A percentile compares a stretch with the other conserved stretches of the same genome.
These are phyloP conservation scores for Botrytis aclada DNA, from an alignment of 2,329 filamentous ascomycete genomes.

Conservation along the genomic window DNA sequence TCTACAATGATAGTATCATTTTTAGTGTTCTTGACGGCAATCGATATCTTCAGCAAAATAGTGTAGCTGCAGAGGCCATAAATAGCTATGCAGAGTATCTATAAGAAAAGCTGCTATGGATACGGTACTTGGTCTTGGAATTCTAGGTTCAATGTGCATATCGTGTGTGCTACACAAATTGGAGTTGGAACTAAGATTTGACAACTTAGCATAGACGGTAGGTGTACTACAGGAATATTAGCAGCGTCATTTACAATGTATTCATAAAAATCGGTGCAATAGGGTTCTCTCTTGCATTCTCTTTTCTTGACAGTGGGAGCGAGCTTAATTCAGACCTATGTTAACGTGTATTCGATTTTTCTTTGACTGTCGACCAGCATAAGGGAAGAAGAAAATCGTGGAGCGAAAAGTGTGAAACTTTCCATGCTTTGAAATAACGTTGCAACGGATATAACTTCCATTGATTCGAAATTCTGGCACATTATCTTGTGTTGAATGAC, in stretches of 20 bases:
- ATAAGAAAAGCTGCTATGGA: slow-evolving; percentile 23
- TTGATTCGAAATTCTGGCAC: neutral
- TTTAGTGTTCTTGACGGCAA: slow-evolving; percentile 25
- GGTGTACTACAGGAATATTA: slow-evolving; percentile 25
- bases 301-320: slow-evolving; percentile 23
- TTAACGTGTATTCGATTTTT: slow-evolving; percentile 3
- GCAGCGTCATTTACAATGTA: slow-evolving; percentile 23
- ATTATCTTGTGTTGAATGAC: neutral
- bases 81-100: slow-evolving; percentile 26
- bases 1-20: slow-evolving; percentile 25
- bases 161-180: slow-evolving; percentile 25
- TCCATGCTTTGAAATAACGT: neutral
- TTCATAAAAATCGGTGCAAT: slow-evolving; percentile 26
- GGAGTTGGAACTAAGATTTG: neutral
- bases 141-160: slow-evolving; percentile 18
- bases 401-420: slow-evolving; percentile 26
- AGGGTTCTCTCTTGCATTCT: slow-evolving; percentile 26
- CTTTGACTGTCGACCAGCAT: neutral
- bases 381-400: slow-evolving; percentile 26
- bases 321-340: slow-evolving; percentile 25
- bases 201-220: slow-evolving; percentile 1
- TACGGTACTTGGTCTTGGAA: slow-evolving; percentile 20
- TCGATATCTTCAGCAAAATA: slow-evolving; percentile 23
- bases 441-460: neutral
- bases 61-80: slow-evolving; percentile 24